Conservation (phyloP, 2,329 filamentous ascomycete species). For the Trichoderma sp. region DNA sequence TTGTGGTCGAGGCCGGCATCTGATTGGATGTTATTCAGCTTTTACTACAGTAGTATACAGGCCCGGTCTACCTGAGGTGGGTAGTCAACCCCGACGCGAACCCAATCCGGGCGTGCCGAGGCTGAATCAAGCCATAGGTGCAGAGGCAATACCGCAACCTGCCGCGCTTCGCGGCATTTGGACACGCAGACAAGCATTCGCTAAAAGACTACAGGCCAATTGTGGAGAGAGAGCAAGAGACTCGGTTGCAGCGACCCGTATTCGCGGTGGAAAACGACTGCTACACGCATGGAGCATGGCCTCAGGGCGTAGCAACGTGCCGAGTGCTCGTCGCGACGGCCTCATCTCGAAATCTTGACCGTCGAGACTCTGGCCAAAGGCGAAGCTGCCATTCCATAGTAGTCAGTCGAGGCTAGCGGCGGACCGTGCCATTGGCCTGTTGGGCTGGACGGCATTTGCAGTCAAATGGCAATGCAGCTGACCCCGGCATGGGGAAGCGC, state of each 20-base stretch:
- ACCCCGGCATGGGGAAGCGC: constrained; percentile 14
- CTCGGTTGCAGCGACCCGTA: background rate
- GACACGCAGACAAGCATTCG: background rate
- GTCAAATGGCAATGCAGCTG: background rate
- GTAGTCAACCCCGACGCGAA: constrained; percentile 5
- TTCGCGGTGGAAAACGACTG: background rate
- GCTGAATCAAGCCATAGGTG: background rate
- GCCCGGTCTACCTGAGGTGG: background rate
- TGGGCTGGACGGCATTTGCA: constrained; percentile 1
- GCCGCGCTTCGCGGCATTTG: constrained; percentile 17
- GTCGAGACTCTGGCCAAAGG: background rate
- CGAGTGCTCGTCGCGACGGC: background rate
- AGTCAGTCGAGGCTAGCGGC: no score
- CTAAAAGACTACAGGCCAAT: background rate
- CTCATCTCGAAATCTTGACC: background rate
- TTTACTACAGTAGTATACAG: background rate
- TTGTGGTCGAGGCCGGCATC: background rate
- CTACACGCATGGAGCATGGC: background rate
- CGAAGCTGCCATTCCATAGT: no score
- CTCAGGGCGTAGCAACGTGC: background rate
- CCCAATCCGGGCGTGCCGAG: constrained; percentile 10
- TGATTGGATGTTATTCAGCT: background rate
- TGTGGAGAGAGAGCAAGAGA: background rate
- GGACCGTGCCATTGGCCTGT: constrained; percentile 1
- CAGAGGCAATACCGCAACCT: constrained; percentile 14